Evolutionary conservation across 345 rosid species (phyloP).

Genomic region (Ceriops decandra): DNA sequence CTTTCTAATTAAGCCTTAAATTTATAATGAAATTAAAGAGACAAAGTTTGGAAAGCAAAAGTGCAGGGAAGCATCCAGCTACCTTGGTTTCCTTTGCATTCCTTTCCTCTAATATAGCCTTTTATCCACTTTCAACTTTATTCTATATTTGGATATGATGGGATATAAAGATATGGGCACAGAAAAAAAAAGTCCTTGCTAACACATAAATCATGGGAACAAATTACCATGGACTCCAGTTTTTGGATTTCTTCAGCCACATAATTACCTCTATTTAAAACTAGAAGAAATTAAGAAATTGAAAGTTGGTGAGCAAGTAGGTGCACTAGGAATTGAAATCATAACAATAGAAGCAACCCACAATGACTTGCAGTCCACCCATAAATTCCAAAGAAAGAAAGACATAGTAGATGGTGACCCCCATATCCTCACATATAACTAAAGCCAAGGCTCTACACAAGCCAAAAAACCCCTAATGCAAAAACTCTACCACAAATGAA

Average conservation of each 20-base stretch:
- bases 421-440: no score
- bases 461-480: no score
- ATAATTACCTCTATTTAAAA: slow-evolving; percentile 3
- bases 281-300: not conserved
- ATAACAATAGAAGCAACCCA: no score
- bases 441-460: no score
- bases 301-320: no score
- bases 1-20: not conserved
- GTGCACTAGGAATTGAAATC: no score
- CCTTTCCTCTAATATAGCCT: slow-evolving; percentile 28
- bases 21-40: not conserved
- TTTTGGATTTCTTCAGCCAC: slow-evolving; percentile 4
- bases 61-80: not conserved
- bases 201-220: not conserved
- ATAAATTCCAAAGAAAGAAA: no score
- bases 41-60: not conserved
- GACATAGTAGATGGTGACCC: no score
- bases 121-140: slow-evolving; percentile 26
- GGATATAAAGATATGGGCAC: not conserved
- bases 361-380: no score
- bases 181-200: not conserved
- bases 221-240: slow-evolving; percentile 1
- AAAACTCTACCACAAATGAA: no score
- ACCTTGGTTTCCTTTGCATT: slow-evolving; percentile 52
- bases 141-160: slow-evolving; percentile 22